phyloP scores from a whole-genome alignment of 192 early-diverging fungal species.

The Neocallimastix lanati region DNA sequence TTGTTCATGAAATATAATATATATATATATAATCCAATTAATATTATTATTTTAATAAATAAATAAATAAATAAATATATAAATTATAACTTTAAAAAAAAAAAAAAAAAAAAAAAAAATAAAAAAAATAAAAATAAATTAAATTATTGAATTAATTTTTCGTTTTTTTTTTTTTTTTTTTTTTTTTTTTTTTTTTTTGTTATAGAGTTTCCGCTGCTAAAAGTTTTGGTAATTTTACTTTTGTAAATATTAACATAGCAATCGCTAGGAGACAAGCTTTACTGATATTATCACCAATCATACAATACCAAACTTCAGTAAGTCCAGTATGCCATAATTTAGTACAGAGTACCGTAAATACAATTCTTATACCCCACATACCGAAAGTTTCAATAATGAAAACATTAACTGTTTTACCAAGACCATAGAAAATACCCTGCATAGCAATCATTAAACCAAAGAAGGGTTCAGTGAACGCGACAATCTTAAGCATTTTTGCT shows the following conservation, averaged over 20 bases:
- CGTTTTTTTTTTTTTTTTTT: no score
- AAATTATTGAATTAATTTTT: no score
- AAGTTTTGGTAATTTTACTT: not conserved
- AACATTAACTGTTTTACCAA: not conserved
- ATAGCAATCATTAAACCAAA: not conserved
- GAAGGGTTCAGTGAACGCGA: not conserved
- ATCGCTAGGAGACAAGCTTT: not conserved
- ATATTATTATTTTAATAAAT: no score
- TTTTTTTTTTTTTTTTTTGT: no score
- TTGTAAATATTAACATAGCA: not conserved
- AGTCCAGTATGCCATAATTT: not conserved
- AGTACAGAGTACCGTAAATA: not conserved
- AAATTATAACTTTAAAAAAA: no score
- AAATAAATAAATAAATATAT: no score
- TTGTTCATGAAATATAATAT: no score
- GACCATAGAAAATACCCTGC: not conserved
- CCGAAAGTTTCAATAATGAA: not conserved
- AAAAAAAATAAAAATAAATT: no score
- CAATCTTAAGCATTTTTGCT: not conserved
- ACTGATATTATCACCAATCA: not conserved
- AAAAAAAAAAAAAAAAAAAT: no score
- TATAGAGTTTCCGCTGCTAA: not conserved
- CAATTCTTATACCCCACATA: not conserved
- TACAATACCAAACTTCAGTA: not conserved
- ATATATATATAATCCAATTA: no score